phyloP scores from a whole-genome alignment of 192 early-diverging fungal species.

The Umbelopsis sp. region DNA sequence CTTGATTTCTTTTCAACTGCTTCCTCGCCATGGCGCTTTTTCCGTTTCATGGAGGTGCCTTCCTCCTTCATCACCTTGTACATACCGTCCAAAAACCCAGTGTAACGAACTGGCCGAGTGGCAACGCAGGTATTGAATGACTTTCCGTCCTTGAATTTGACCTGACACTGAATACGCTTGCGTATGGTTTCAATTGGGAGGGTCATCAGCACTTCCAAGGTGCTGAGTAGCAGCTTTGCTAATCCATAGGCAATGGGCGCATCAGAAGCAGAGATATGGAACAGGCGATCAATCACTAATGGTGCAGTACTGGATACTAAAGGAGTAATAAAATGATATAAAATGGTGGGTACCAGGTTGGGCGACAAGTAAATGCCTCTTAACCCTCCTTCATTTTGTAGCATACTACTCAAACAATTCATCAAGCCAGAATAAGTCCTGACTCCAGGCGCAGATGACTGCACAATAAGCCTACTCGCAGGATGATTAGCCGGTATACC shows the following conservation, averaged over 20 bases:
- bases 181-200: conserved; percentile 84
- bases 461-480: conserved; percentile 68
- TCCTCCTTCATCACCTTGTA: conserved; percentile 76
- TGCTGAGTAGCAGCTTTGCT: conserved; percentile 65
- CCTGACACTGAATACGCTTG: conserved; percentile 80
- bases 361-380: conserved; percentile 63
- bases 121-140: conserved; percentile 66
- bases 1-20: conserved; percentile 5
- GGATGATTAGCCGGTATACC: background rate
- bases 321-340: conserved; percentile 77
- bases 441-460: conserved; percentile 69
- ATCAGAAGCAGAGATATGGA: conserved; percentile 56
- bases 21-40: background rate
- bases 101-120: conserved; percentile 64
- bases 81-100: conserved; percentile 65
- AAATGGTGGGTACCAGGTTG: conserved; percentile 73
- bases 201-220: conserved; percentile 71
- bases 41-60: conserved; percentile 44
- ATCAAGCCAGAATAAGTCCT: conserved; percentile 77
- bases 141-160: conserved; percentile 48
- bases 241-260: conserved; percentile 60
- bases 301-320: conserved; percentile 66
- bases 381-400: conserved; percentile 70
- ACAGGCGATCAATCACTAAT: conserved; percentile 63
- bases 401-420: conserved; percentile 73